phyloP scores from a whole-genome alignment of 306 rosid genomes.

The Vicia sativa region DNA sequence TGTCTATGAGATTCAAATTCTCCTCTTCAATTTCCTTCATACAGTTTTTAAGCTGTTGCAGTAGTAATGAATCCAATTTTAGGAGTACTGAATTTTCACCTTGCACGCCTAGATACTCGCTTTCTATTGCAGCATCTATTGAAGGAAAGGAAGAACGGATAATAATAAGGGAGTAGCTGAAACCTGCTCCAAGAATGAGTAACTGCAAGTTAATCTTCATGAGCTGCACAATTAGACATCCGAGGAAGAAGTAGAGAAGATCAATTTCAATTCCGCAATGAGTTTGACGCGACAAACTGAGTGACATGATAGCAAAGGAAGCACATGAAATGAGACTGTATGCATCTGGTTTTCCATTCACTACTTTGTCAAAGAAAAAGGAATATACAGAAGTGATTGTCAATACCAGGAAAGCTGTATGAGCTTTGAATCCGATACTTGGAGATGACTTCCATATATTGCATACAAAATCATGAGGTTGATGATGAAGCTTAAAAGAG shows the following conservation, averaged over 20 bases:
- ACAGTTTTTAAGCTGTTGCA: neutral
- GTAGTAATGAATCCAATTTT: neutral
- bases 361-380: neutral
- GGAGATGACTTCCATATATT: neutral
- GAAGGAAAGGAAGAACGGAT: conserved; percentile 1
- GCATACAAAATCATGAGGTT: neutral
- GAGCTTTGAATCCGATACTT: neutral
- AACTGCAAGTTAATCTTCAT: neutral
- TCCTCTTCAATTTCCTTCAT: neutral
- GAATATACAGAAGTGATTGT: neutral
- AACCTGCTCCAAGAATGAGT: neutral
- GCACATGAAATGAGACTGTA: conserved; percentile 5
- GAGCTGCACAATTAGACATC: conserved; percentile 12
- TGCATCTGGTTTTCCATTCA: neutral
- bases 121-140: neutral
- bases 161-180: neutral
- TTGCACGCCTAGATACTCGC: neutral
- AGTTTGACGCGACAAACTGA: conserved; percentile 1
- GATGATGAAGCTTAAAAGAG: too few species aligned
- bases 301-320: conserved; percentile 21
- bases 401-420: neutral
- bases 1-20: neutral
- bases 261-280: conserved; percentile 21
- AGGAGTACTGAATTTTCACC: neutral
- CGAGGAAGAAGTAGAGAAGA: conserved; percentile 1